Evolutionary conservation across 768 basidiomycete genomes (phyloP).

Genomic region (Boletus patriciae): DNA sequence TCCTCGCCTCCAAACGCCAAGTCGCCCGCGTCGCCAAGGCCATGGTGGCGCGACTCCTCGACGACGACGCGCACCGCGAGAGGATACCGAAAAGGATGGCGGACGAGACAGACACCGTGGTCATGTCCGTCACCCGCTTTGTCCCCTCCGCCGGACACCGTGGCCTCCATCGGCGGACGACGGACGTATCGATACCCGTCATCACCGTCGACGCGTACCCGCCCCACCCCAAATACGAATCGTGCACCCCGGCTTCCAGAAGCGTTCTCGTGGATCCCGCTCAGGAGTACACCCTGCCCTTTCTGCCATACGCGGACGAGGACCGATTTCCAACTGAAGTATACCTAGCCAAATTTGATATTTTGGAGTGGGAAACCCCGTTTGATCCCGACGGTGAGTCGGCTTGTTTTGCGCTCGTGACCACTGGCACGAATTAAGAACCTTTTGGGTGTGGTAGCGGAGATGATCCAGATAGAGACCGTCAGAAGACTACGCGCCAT

Average conservation of each 20-base stretch:
- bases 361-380: constrained; percentile 39
- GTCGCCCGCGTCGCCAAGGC: constrained; percentile 16
- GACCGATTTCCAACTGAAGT: constrained; percentile 31
- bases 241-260: constrained; percentile 44
- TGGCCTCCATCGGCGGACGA: not conserved
- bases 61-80: not conserved
- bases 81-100: not conserved
- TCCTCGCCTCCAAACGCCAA: constrained; percentile 8
- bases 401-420: not conserved
- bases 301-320: constrained; percentile 53
- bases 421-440: not conserved
- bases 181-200: constrained; percentile 14
- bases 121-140: constrained; percentile 13
- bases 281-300: constrained; percentile 17
- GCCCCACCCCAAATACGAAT: constrained; percentile 41
- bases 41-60: constrained; percentile 5
- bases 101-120: not conserved
- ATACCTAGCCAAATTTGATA: constrained; percentile 32
- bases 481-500: constrained; percentile 37
- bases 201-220: constrained; percentile 11
- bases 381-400: constrained; percentile 52
- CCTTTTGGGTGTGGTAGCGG: constrained; percentile 33
- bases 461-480: constrained; percentile 49
- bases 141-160: not conserved
- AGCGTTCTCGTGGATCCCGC: constrained; percentile 25